These are phyloP conservation scores for Ogataea naganishii DNA, from an alignment of 805 yeast species.

Conservation along the genomic window DNA sequence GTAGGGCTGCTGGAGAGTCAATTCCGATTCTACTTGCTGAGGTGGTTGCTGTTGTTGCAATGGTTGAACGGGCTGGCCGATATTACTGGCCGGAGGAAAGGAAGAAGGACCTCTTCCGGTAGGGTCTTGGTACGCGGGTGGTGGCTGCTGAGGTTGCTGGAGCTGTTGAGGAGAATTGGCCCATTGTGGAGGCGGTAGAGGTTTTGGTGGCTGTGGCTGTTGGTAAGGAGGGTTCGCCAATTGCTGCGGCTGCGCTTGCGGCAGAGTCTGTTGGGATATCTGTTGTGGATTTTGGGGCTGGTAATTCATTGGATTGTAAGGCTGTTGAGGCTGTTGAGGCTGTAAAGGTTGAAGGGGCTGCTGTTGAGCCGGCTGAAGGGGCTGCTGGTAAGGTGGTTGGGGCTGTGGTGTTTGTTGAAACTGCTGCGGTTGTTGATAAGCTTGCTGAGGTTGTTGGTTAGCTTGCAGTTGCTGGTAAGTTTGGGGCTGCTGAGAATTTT, in stretches of 20 bases:
- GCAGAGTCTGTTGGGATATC: constrained; percentile 6
- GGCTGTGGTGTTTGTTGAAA: constrained; percentile 5
- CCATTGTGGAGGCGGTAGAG: constrained; percentile 3
- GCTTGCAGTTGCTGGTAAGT: constrained; percentile 10
- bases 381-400: constrained; percentile 8
- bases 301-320: constrained; percentile 10
- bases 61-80: constrained; percentile 2
- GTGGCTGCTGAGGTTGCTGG: constrained; percentile 6
- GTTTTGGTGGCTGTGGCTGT: constrained; percentile 4
- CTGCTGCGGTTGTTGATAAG: constrained; percentile 5
- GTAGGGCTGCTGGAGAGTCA: neutral
- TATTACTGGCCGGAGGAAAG: constrained; percentile 1
- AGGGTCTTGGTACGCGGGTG: constrained; percentile 4
- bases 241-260: constrained; percentile 3
- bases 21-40: constrained; percentile 5
- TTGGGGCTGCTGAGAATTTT: constrained; percentile 12
- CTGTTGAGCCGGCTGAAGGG: constrained; percentile 4
- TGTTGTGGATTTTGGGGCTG: constrained; percentile 18
- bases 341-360: constrained; percentile 2
- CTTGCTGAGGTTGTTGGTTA: constrained; percentile 8
- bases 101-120: too few species aligned
- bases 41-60: constrained; percentile 8
- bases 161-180: constrained; percentile 9
- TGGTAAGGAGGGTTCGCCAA: constrained; percentile 3
- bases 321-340: constrained; percentile 10